phyloP scores from a whole-genome alignment of 2,329 filamentous ascomycete species.

The Penicillium sp. region DNA sequence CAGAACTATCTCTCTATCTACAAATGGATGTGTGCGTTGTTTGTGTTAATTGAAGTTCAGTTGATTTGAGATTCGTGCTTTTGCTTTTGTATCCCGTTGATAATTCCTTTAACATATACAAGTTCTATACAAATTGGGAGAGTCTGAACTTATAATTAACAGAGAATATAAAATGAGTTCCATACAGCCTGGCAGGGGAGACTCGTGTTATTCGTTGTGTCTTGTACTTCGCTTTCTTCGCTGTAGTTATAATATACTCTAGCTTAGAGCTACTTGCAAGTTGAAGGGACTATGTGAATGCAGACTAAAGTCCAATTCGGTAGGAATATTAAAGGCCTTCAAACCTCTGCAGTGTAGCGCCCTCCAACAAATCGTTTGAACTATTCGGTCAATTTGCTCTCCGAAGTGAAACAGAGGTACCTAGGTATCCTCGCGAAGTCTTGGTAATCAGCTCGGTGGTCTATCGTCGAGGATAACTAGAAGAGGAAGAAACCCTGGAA shows the following conservation, averaged over 20 bases:
- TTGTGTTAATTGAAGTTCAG: constrained; percentile 1
- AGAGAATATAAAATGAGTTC: neutral
- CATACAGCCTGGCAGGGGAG: neutral
- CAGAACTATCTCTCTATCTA: constrained; percentile 2
- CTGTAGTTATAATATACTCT: neutral
- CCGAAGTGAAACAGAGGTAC: too few species aligned
- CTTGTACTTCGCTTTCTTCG: neutral
- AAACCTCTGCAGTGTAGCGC: too few species aligned
- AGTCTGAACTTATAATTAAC: neutral
- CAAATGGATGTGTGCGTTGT: neutral
- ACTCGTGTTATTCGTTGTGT: neutral
- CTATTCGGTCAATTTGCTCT: too few species aligned
- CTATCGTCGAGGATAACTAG: too few species aligned
- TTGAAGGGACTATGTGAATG: too few species aligned
- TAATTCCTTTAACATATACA: neutral
- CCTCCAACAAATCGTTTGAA: too few species aligned
- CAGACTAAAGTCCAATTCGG: too few species aligned
- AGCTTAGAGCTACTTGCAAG: too few species aligned
- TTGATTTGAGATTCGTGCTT: neutral
- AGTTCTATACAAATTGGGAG: neutral
- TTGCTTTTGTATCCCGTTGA: neutral
- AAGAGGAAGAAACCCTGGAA: too few species aligned
- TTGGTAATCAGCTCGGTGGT: too few species aligned
- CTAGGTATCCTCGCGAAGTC: too few species aligned
- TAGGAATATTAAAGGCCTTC: too few species aligned